Evolutionary conservation across 305 asterid species (phyloP), one percentile per base, ranked within the genome.

Genomic region (Fraxinus paxiana): DNA sequence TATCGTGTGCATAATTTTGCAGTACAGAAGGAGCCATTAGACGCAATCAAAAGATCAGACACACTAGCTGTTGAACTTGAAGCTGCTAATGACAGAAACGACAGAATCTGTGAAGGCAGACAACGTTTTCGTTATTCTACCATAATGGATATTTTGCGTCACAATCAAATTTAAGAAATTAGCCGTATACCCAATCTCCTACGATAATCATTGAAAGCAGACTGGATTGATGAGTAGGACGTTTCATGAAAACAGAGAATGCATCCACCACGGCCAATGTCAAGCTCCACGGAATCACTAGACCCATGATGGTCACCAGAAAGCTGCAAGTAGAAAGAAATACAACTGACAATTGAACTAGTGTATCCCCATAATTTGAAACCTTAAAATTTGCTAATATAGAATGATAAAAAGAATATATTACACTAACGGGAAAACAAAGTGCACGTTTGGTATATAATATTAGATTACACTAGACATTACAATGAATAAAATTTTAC

Each of bases 251-350:
- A 28, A 94, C 89, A 0, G 96, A 88, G 84, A 91, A 89, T 18
- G 87, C 90, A 69, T 96, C 99, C 75, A 89, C 96, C 84, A 88
- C 84, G 1, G 97, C 98, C 72, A 96, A 73, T 12, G 96, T 94
- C 80, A 96, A 81, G 89, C 98, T 94, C 99, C 99, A 96, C 22
- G 98, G 97, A 22, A 96, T 88, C 75, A 91, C 89, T 88, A 94
- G 88, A 8, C 97, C 98, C 98, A 92, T 96, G n/a, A 92, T 84
- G 9, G 98, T 92, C 26, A 94, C 98, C 88, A 92, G 82, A 90
- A 94, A 94, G 85, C 99, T 96, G 94, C 88, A 83, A 77, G 77
- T 4, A 34, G 41, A 12, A 59, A 7, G 51, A 28, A 77, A 13
- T 51, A 34, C 28, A 41, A 35, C 37, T 20, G 43, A 38, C 28